Evolutionary conservation across 768 basidiomycete species (phyloP).

Genomic region (Auricularia sp.): DNA sequence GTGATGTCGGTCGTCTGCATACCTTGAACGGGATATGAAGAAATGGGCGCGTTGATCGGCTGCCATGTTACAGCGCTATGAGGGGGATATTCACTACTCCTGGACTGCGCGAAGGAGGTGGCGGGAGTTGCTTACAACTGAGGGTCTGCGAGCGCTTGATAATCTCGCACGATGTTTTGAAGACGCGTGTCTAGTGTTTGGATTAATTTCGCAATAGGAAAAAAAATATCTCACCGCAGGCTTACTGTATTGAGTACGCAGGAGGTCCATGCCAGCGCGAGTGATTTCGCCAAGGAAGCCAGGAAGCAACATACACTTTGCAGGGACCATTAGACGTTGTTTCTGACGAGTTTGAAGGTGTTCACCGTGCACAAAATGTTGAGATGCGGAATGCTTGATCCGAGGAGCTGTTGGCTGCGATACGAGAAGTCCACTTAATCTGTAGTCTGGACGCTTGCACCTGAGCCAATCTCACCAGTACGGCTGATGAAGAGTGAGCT

Average conservation of each 20-base stretch:
- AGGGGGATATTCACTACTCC: too few relatives aligned
- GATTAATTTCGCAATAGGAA: background rate
- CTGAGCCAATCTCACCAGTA: constrained; percentile 3
- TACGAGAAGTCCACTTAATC: background rate
- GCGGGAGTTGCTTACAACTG: background rate
- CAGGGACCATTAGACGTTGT: background rate
- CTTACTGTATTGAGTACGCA: constrained; percentile 1
- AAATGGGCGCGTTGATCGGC: constrained; percentile 1
- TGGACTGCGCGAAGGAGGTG: background rate
- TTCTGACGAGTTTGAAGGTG: background rate
- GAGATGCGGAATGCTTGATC: too few relatives aligned
- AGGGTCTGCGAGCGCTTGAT: background rate
- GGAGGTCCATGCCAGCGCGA: background rate
- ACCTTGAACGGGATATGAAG: constrained; percentile 2
- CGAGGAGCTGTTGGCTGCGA: too few relatives aligned
- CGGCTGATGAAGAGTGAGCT: constrained; percentile 2
- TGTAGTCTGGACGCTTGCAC: background rate
- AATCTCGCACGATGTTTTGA: constrained; percentile 5
- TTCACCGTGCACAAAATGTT: too few relatives aligned
- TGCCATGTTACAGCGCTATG: constrained; percentile 5
- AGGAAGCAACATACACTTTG: constrained; percentile 1
- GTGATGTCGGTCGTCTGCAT: background rate
- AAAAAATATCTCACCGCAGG: background rate
- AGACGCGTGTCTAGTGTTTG: background rate
- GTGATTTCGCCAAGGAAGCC: constrained; percentile 2